A percentile compares a stretch with the other conserved stretches of the same genome.
Evolutionary conservation across 768 basidiomycete genomes (phyloP).

Genomic region (Zangia roseola): DNA sequence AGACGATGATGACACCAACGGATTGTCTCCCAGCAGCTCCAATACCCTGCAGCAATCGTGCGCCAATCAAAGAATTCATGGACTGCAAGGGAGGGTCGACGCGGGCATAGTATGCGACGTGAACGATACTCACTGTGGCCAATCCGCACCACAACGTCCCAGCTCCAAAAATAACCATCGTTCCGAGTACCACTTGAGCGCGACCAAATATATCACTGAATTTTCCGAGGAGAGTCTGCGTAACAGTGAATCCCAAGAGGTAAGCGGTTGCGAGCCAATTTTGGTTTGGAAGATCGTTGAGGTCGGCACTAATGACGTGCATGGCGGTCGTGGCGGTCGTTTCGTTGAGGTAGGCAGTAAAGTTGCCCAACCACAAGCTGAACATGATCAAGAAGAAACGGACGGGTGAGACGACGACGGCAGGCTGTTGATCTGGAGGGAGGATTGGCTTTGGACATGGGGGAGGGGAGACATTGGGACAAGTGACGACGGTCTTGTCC

Average conservation of each 20-base stretch:
- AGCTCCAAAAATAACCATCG: slow-evolving; percentile 34
- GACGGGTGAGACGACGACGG: slow-evolving; percentile 27
- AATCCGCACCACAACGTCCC: slow-evolving; percentile 36
- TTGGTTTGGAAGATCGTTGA: slow-evolving; percentile 30
- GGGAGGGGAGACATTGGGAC: background rate
- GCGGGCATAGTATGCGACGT: background rate
- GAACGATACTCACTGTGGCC: slow-evolving; percentile 24
- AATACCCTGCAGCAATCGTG: slow-evolving; percentile 37
- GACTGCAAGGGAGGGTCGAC: slow-evolving; percentile 22
- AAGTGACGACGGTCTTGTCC: slow-evolving; percentile 18
- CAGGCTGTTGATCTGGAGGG: slow-evolving; percentile 17
- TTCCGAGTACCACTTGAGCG: slow-evolving; percentile 33
- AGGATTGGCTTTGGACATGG: background rate
- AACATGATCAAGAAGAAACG: slow-evolving; percentile 36
- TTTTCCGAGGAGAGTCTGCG: slow-evolving; percentile 33
- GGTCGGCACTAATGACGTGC: slow-evolving; percentile 34
- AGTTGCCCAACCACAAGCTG: slow-evolving; percentile 35
- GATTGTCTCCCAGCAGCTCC: slow-evolving; percentile 38
- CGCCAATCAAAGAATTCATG: slow-evolving; percentile 34
- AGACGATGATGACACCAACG: slow-evolving; percentile 34
- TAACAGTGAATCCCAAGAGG: slow-evolving; percentile 37
- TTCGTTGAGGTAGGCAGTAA: slow-evolving; percentile 37
- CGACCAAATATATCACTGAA: slow-evolving; percentile 38
- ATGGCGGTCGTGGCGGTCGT: slow-evolving; percentile 36
- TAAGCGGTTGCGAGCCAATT: slow-evolving; percentile 37